Base-by-base conservation (phyloP, 208 protist species). In the Trypanosoma mega region DNA sequence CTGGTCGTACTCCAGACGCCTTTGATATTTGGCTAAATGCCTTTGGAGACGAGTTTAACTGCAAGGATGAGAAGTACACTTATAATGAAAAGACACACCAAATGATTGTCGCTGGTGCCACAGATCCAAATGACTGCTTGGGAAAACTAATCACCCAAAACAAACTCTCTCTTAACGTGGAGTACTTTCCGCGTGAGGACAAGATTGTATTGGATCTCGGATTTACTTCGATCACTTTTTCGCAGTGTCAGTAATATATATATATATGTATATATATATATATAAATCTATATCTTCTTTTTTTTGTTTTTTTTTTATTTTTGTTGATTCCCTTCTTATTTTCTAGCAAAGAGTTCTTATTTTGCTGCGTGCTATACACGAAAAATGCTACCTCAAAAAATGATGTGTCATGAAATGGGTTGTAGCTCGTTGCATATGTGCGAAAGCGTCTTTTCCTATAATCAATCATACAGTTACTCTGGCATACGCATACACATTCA, bases 111-210 rank as follows among this genome's bases (percentile, higher is more conserved):
- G 4, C 43, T 6, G 72, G 64, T 21, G 71, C 75, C 23, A 70
- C 5, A 0, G 80, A 94, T 53, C 76, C 76, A 1, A 59, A 77
- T 2, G 75, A 90, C 56, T 94, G 87, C 63, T 56, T 94, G 39
- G 87, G 87, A 7, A 51, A 72, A 18, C 36, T 82, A 4, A 56
- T 91, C 47, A 58, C 50, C 0, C 23, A 72, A 1, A 86, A 79
- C 34, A 34, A 68, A 14, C 54, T 91, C 18, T 58, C 68, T 0
- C 58, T 94, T 11, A 51, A 62, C 1, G 71, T 82, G 0, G 36
- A 18, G 0, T 94, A 86, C 60, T 24, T 68, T 3, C 79, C 81
- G 0, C 24, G 57, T 2, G 30, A 60, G 18, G 79, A 94, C 54
- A 27, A 69, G 21, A 45, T 94, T 30, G 30, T 46, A 9, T 59